Base-by-base conservation (phyloP, 805 yeast genomes). In the Sugiyamaella chiloensis region DNA sequence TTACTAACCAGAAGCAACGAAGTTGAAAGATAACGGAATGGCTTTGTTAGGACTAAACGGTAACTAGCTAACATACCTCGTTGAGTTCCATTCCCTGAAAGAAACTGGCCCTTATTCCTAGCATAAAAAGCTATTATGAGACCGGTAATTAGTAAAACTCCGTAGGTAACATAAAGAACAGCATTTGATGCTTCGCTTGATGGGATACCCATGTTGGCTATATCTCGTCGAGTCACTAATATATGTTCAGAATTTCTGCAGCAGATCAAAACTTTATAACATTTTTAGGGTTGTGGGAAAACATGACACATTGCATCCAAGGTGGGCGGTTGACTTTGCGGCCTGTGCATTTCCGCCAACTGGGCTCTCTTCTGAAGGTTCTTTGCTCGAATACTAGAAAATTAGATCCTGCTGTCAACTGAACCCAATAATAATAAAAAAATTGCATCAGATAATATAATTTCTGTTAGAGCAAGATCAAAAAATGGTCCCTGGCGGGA, bases 1-100 rank as follows among this genome's bases (percentile, higher is more conserved):
- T 14, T 62, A 83, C 86, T 70, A 73, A 78, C 95, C 95, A 56
- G 95, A 82, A 43, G 97, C 97, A 46, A 90, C 80, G 63, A 90
- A 90, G 64, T 90, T 90, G 51, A 90, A 72, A 1, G 96, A 85
- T 57, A 90, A 70, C 0, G 96, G 96, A 12, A 87, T 34, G 27
- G 69, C 68, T 55, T 39, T 20, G 8, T 43, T 43, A 12, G 41
- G 43, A 21, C 17, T 16, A 16, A 12, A n/a, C 9, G 27, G 24
- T 14, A 31, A 12, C 14, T 23, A 4, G 11, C 21, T 24, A 31
- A 47, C 65, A 14, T 46, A 23, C 88, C 95, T 37, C 73, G 73
- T 58, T 86, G 90, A 0, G 96, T 80, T 9, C 93, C 83, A 67
- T 89, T 87, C 2, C 90, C 82, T 1, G 89, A 75, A 46, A 89